phyloP scores from a whole-genome alignment of 768 basidiomycete species.

The Pisolithus marmoratus region DNA sequence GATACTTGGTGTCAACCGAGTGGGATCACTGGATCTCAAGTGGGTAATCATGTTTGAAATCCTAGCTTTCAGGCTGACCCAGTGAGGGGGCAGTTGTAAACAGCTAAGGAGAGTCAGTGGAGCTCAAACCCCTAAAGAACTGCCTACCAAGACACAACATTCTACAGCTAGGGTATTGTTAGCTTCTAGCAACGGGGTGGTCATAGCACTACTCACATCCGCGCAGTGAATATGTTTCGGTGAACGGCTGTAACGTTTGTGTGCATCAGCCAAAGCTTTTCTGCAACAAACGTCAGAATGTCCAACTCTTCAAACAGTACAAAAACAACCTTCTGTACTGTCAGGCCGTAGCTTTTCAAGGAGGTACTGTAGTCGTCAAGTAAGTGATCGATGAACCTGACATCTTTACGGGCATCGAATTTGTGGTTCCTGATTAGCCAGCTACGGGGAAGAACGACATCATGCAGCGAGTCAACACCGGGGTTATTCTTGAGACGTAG shows the following conservation, averaged over 20 bases:
- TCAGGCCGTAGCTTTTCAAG: too few relatives aligned
- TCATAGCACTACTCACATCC: too few relatives aligned
- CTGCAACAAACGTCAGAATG: too few relatives aligned
- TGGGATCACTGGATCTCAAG: constrained; percentile 1
- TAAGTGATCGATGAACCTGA: constrained; percentile 5
- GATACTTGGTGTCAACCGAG: background rate
- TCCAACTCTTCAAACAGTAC: too few relatives aligned
- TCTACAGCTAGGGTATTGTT: constrained; percentile 35
- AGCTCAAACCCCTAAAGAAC: background rate
- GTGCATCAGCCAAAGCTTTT: too few relatives aligned
- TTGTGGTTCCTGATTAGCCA: constrained; percentile 34
- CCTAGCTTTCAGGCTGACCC: constrained; percentile 4
- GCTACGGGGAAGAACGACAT: constrained; percentile 46
- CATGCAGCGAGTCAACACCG: constrained; percentile 28
- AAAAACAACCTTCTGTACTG: too few relatives aligned
- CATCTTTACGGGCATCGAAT: constrained; percentile 5
- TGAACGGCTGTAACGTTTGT: too few relatives aligned
- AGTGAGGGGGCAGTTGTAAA: constrained; percentile 23
- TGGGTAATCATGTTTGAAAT: constrained; percentile 4
- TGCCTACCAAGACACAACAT: constrained; percentile 7
- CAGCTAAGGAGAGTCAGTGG: constrained; percentile 19
- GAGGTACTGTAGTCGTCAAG: constrained; percentile 12
- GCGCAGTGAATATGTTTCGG: too few relatives aligned
- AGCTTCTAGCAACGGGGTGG: background rate
- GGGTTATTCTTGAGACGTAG: constrained; percentile 14